Base-by-base conservation (phyloP, 2,329 filamentous ascomycete species). In the Botryotinia globosa region DNA sequence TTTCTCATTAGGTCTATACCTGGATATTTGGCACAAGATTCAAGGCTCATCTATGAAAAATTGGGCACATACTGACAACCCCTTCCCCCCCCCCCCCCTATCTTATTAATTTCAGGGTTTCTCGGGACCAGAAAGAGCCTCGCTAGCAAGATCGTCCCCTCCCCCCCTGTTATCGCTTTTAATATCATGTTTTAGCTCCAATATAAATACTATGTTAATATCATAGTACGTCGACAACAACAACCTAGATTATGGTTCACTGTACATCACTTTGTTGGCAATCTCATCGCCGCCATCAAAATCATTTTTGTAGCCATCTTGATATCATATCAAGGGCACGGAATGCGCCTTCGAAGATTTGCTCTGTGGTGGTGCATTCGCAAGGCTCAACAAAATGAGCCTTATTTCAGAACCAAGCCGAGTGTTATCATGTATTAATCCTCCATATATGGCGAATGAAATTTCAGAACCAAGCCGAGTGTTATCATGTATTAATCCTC, bases 41-140 rank as follows among this genome's bases (percentile, higher is more conserved):
- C 9, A 45, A 25, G 45, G 45, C 45, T 14, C 25, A 14, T 51
- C 5, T 6, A n/a, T 25, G 10, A 51, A n/a, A 51, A 25, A 51
- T n/a, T 14, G 4, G 4, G 48, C 22, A 22, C 48, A 51, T 48
- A 48, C 22, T 48, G 25, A 48, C 45, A 51, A n/a, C 12, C 0
- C 12, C 20, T 1, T 7, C 20, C 9, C 20, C 20, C 20, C 0
- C 1, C 0, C 4, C 22, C 22, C 22, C 22, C 45, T 12, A 48
- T 48, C 45, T 48, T 25, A 5, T 51, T 3, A n/a, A 51, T 25
- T 9, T 22, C 9, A 12, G 10, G 22, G 48, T 51, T 25, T 22
- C 12, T 51, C 0, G 0, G 48, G 22, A 51, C 48, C 10, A 51
- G 48, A 14, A 51, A 51, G 4, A n/a, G 48, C 48, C 48, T 51